Evolutionary conservation across 78 protist genomes (phyloP).

Genomic region (Creolimax fragrantissima): DNA sequence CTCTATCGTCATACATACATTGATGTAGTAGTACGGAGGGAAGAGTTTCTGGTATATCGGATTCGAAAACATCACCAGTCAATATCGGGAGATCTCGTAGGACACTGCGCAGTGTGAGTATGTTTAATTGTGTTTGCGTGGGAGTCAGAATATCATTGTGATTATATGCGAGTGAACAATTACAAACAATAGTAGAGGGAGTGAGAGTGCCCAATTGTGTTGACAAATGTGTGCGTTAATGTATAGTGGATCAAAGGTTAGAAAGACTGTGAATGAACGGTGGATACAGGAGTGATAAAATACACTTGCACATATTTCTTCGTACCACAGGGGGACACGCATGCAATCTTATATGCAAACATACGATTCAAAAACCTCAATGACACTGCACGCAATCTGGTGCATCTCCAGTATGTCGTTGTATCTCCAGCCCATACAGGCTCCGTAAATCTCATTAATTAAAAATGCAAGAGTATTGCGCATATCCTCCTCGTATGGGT

Average conservation of each 20-base stretch:
- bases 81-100: neutral
- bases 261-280: too few relatives aligned
- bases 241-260: neutral
- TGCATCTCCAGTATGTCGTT: neutral
- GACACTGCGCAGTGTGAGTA: neutral
- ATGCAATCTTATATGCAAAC: neutral
- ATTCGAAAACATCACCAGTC: neutral
- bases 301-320: neutral
- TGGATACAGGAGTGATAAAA: neutral
- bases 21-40: neutral
- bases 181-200: too few relatives aligned
- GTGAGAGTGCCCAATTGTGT: too few relatives aligned
- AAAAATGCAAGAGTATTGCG: neutral
- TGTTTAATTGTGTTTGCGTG: too few relatives aligned
- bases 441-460: neutral
- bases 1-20: neutral
- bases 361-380: neutral
- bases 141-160: too few relatives aligned
- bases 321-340: neutral
- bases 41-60: neutral
- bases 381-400: neutral
- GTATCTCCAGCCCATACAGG: neutral
- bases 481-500: neutral
- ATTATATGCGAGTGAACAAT: too few relatives aligned
- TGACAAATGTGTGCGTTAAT: neutral